Conservation (phyloP, 306 rosid genomes). For the Trifolium repens region DNA sequence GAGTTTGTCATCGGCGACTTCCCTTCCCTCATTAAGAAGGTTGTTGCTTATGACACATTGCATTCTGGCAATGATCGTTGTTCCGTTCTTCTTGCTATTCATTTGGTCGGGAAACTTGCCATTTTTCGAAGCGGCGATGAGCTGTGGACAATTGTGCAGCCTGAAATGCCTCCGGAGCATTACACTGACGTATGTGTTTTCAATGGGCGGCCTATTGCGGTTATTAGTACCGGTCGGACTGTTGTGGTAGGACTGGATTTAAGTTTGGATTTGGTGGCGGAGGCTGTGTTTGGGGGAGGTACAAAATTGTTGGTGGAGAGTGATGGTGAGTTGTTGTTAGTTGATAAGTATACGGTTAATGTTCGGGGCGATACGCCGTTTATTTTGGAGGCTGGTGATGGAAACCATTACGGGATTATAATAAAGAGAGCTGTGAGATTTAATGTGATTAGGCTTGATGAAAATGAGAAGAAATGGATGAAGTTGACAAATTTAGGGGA, state of each 20-base stretch:
- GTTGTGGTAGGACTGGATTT: conserved; percentile 51
- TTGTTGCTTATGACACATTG: neutral
- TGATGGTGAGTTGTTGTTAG: conserved; percentile 62
- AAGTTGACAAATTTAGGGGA: conserved; percentile 62
- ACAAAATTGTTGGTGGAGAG: conserved; percentile 75
- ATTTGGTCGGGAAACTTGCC: conserved; percentile 72
- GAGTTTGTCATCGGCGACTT: conserved; percentile 18
- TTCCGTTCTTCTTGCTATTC: conserved; percentile 66
- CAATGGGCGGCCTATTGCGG: conserved; percentile 57
- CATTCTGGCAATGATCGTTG: too few species aligned
- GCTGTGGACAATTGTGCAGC: conserved; percentile 57
- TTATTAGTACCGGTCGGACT: conserved; percentile 64
- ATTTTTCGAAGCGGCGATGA: conserved; percentile 59
- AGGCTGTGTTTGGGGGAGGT: conserved; percentile 79
- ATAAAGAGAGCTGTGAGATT: conserved; percentile 61
- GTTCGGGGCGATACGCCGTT: too few species aligned
- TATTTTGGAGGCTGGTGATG: too few species aligned
- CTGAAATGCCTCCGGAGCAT: conserved; percentile 54
- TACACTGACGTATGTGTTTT: conserved; percentile 70
- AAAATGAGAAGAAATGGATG: conserved; percentile 59
- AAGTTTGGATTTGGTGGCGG: conserved; percentile 48
- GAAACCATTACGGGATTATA: neutral
- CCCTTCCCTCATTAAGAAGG: conserved; percentile 59
- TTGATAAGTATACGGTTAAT: conserved; percentile 47
- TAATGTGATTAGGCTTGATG: conserved; percentile 53